Base-by-base conservation (phyloP, 257 asterid species). In the Sherardia arvensis region DNA sequence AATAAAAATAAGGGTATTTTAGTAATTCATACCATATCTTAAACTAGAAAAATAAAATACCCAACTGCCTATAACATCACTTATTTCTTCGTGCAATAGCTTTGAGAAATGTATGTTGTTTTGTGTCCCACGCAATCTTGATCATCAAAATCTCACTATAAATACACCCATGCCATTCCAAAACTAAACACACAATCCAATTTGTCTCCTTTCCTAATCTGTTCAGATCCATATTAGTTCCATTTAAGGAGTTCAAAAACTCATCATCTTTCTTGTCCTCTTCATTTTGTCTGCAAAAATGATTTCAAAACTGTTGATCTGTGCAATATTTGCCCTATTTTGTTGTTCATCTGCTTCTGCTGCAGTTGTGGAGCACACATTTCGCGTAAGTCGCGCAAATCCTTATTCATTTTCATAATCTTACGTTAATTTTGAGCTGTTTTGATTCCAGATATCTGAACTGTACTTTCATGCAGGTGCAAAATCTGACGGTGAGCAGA, bases 281-380 rank as follows among this genome's bases (percentile, higher is more conserved):
- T 48, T 48, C 25, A 18, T 18, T n/a, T 48, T 48, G 23, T 49
- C 25, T 49, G 11, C n/a, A n/a, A 18, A 18, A 1, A 6, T 20
- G 55, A n/a, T 23, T 51, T 51, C 57, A 51, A 40, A 40, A 40
- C 10, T 66, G 14, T 32, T 76, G 5, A 72, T 76, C 20, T 66
- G 64, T 14, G 65, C 74, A 69, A 48, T 78, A 22, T 56, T 71
- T 74, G 65, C 78, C 27, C 17, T 81, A 45, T 77, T 72, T 47
- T 59, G 76, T 18, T 75, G 71, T 0, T 70, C 79, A 5, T 61
- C 72, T 56, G 74, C 83, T 53, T 81, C 83, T 1, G 93, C 91
- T 62, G 84, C 80, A 10, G 69, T 78, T 5, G 93, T 87, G 0
- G 91, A 87, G 69, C 91, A 87, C 67, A 53, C 95, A 8, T 85